Evolutionary conservation across 805 yeast genomes (phyloP), one percentile per base, ranked within the genome.

Genomic region (Blastobotrys chiropterorum): DNA sequence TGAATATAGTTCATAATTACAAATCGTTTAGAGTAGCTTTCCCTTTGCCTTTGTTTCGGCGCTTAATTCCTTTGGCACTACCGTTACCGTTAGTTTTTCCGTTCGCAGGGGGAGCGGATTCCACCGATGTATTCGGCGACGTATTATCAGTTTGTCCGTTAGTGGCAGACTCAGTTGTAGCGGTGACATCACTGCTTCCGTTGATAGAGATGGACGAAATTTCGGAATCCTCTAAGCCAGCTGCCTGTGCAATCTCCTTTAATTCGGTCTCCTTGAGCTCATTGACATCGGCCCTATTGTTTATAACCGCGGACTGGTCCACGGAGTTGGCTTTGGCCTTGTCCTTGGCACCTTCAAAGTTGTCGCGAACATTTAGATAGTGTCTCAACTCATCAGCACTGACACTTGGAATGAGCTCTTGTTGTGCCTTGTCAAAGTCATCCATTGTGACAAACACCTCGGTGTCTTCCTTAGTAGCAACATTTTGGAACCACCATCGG

Each of bases 401-500:
- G 7, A 94, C 97, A 41, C 94, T 83, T 0, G 98, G 96, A 19
- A 79, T 75, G 56, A 94, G 73, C 49, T 83, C 87, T 3, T 70
- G 64, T 58, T 79, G 81, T 0, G 97, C 92, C 62, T 81, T 85
- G n/a, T 71, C 72, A 64, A 92, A 92, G 65, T 94, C 98, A 34
- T 72, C 80, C 71, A 75, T 76, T 17, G 73, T 72, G 1, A 92
- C 97, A 15, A 71, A 63, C 0, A 90, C 97, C 3, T 75, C 74
- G 4, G 77, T 74, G 62, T 92, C 97, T 1, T 76, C 78, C 2
- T 74, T 71, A 0, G 78, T 77, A 1, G 96, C 92, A 13, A 80
- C 74, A 55, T 84, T 82, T 59, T 90, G 96, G 67, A 94, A 89
- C 97, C 97, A 92, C 79, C 90, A 85, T 51, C 95, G 74, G 1